A percentile compares a stretch with the other conserved stretches of the same genome.
Evolutionary conservation across 192 early-diverging fungal genomes (phyloP).

Genomic region (Coemansia javaensis): DNA sequence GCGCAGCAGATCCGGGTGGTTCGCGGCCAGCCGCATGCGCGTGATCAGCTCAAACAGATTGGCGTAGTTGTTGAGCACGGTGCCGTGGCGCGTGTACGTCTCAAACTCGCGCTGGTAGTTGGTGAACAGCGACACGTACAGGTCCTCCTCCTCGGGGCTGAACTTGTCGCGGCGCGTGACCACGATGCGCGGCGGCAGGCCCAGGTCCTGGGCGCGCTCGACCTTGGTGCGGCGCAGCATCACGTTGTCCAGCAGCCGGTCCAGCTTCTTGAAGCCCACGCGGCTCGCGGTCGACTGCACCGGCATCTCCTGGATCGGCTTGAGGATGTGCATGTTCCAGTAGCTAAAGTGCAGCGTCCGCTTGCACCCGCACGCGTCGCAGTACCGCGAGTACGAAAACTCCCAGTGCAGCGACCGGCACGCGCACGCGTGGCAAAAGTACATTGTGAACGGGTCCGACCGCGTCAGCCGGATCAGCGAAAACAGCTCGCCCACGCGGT

Average conservation of each 20-base stretch:
- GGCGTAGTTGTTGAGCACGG: constrained; percentile 90
- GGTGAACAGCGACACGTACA: constrained; percentile 78
- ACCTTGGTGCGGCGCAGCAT: constrained; percentile 90
- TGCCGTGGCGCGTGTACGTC: constrained; percentile 73
- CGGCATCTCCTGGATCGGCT: constrained; percentile 75
- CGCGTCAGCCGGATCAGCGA: constrained; percentile 86
- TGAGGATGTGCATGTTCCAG: constrained; percentile 91
- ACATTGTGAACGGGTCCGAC: constrained; percentile 75
- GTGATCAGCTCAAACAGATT: constrained; percentile 87
- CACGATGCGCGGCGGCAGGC: constrained; percentile 79
- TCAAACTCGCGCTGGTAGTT: constrained; percentile 71
- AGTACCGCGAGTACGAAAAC: constrained; percentile 50
- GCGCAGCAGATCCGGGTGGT: constrained; percentile 77
- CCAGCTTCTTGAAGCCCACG: constrained; percentile 72
- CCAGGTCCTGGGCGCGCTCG: constrained; percentile 82
- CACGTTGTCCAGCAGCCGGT: constrained; percentile 69
- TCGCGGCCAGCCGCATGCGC: constrained; percentile 83
- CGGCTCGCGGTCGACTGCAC: constrained; percentile 17
- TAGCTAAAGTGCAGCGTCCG: constrained; percentile 67
- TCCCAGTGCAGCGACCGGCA: constrained; percentile 67
- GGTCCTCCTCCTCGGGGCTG: constrained; percentile 83
- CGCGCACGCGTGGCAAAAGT: constrained; percentile 75
- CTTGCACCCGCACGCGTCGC: constrained; percentile 56
- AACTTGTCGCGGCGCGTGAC: constrained; percentile 77
- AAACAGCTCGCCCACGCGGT: constrained; percentile 90